Conservation (phyloP, 176 grass and related monocot genomes). For the Ensete ventricosum region DNA sequence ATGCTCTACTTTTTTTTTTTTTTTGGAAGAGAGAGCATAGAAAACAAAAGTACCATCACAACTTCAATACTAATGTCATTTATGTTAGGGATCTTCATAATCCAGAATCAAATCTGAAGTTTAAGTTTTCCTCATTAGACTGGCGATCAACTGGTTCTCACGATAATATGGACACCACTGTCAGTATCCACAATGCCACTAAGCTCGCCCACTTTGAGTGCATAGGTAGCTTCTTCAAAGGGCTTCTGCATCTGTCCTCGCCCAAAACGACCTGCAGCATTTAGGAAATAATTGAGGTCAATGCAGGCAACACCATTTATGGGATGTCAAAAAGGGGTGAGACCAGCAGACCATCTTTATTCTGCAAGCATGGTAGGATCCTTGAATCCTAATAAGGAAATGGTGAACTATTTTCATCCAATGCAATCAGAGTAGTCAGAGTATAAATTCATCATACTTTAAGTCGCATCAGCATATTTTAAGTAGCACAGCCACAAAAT, state of each 20-base stretch:
- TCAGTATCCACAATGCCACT: conserved; percentile 83
- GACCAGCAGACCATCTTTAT: neutral
- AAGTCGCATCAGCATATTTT: too few relatives aligned
- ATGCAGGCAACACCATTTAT: neutral
- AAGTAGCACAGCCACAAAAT: too few relatives aligned
- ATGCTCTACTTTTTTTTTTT: too few relatives aligned
- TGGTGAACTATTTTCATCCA: too few relatives aligned
- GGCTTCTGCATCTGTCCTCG: conserved; percentile 93
- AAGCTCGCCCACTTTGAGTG: conserved; percentile 58
- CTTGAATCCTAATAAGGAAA: neutral
- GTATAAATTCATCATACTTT: too few relatives aligned
- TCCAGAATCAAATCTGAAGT: neutral
- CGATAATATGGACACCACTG: conserved; percentile 81
- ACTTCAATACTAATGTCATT: neutral
- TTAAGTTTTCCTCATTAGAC: neutral
- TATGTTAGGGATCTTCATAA: neutral
- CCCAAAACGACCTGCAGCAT: conserved; percentile 58
- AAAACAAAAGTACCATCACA: too few relatives aligned
- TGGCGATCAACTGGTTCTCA: conserved; percentile 47
- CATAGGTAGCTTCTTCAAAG: conserved; percentile 68
- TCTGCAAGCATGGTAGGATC: neutral
- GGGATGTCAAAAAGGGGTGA: too few relatives aligned
- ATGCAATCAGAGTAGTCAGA: too few relatives aligned
- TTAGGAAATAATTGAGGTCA: neutral
- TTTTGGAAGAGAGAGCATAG: too few relatives aligned